A percentile compares a stretch with the other conserved stretches of the same genome.
Conservation (phyloP, 805 yeast species). For the Brettanomyces custersianus region DNA sequence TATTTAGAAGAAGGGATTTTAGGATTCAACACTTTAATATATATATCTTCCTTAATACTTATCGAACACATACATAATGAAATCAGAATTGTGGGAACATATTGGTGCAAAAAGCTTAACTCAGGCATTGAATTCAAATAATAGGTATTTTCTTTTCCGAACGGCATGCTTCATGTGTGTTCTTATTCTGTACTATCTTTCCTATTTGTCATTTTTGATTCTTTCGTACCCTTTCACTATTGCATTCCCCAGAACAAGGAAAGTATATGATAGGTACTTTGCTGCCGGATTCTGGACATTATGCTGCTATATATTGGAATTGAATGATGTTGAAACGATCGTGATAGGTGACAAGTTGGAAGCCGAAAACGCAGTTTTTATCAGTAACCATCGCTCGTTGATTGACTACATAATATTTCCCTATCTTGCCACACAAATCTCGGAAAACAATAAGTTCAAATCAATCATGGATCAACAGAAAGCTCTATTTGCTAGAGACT, state of each 20-base stretch:
- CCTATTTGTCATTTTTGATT: slow-evolving; percentile 10
- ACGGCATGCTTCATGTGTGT: slow-evolving; percentile 15
- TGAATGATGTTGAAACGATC: slow-evolving; percentile 29
- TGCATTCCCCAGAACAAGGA: slow-evolving; percentile 16
- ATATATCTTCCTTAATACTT: too few species aligned
- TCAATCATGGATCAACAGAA: slow-evolving; percentile 3
- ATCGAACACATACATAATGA: too few species aligned
- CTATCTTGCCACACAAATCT: slow-evolving; percentile 26
- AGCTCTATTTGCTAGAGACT: slow-evolving; percentile 17
- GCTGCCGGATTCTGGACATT: slow-evolving; percentile 26
- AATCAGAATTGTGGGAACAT: slow-evolving; percentile 5
- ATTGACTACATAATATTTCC: slow-evolving; percentile 55
- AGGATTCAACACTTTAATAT: too few species aligned
- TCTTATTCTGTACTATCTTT: slow-evolving; percentile 11
- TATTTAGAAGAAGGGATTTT: too few species aligned
- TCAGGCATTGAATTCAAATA: slow-evolving; percentile 1
- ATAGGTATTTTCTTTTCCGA: slow-evolving; percentile 8
- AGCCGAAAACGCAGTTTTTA: slow-evolving; percentile 26
- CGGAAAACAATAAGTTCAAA: slow-evolving; percentile 4
- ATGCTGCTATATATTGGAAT: slow-evolving; percentile 22
- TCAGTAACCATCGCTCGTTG: slow-evolving; percentile 58
- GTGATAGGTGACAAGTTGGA: slow-evolving; percentile 36
- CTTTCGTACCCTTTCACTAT: slow-evolving; percentile 11
- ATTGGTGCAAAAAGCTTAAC: slow-evolving; percentile 6
- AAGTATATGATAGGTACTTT: slow-evolving; percentile 14